Evolutionary conservation across 768 basidiomycete genomes (phyloP).

Genomic region (Tulasnella sp.): DNA sequence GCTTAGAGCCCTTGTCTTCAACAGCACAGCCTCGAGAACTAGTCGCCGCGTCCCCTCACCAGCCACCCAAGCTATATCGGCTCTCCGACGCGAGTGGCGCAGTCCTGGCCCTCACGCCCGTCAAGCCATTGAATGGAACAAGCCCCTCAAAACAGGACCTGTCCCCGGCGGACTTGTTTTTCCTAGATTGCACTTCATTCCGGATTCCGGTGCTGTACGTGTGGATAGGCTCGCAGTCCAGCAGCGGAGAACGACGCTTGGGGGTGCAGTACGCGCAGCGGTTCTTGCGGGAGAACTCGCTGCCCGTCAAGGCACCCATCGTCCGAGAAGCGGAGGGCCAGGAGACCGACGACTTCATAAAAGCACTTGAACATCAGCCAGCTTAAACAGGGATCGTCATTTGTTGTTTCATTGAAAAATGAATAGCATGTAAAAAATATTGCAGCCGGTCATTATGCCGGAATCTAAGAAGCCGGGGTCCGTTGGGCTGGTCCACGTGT

Average conservation of each 20-base stretch:
- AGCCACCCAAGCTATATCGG: constrained; percentile 39
- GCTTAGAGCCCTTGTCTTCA: constrained; percentile 34
- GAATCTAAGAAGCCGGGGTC: neutral
- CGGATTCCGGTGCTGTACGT: constrained; percentile 50
- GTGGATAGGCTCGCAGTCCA: constrained; percentile 55
- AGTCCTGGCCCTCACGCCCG: constrained; percentile 39
- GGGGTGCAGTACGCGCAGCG: constrained; percentile 55
- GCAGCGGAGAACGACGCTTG: constrained; percentile 49
- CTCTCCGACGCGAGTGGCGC: constrained; percentile 49
- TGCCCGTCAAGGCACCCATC: constrained; percentile 41
- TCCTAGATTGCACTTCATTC: constrained; percentile 48
- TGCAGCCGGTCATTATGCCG: neutral
- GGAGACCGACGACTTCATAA: constrained; percentile 50
- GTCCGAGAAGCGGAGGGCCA: constrained; percentile 55
- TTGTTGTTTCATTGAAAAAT: neutral
- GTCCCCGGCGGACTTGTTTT: constrained; percentile 50
- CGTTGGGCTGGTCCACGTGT: constrained; percentile 7
- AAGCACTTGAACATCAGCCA: constrained; percentile 33
- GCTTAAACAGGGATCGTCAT: neutral
- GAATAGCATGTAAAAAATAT: constrained; percentile 2
- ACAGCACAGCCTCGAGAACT: neutral
- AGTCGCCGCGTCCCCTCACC: constrained; percentile 23
- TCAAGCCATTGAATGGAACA: constrained; percentile 35
- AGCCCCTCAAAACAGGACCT: constrained; percentile 38
- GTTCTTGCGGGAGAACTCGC: constrained; percentile 46